These are phyloP conservation scores for Aspergillus egyptiacus DNA, from an alignment of 495 filamentous ascomycete species.

Conservation along the genomic window DNA sequence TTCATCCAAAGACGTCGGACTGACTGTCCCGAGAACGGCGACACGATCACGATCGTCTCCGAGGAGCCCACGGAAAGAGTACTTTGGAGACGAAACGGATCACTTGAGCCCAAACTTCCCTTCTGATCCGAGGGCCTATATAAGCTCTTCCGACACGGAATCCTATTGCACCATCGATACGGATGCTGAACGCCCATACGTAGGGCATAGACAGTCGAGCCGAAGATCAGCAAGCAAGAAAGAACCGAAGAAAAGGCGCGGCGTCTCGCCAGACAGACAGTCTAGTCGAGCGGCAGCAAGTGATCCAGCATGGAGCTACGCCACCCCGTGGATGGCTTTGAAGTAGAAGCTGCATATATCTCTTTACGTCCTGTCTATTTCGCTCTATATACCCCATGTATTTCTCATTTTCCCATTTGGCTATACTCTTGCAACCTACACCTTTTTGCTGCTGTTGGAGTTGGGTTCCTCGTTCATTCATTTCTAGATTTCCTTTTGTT, in stretches of 20 bases:
- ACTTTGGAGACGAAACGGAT: conserved; percentile 6
- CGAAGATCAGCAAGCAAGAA: not conserved
- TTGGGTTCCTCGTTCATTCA: not conserved
- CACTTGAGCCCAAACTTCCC: conserved; percentile 2
- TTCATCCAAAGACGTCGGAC: not conserved
- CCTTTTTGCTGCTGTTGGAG: not conserved
- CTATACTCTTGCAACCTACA: conserved; percentile 6
- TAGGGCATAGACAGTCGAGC: not conserved
- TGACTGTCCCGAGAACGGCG: conserved; percentile 2
- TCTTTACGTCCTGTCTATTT: not conserved
- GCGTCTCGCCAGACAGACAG: conserved; percentile 6
- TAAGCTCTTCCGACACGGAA: conserved; percentile 8
- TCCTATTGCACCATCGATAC: conserved; percentile 6
- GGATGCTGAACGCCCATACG: not conserved
- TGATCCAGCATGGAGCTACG: conserved; percentile 16
- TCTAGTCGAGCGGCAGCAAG: conserved; percentile 7
- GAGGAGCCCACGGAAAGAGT: not conserved
- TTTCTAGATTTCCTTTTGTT: not conserved
- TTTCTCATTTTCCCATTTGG: not conserved
- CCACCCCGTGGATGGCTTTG: not conserved
- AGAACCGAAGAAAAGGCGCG: not conserved
- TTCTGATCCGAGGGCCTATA: not conserved
- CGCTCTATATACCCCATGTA: conserved; percentile 1
- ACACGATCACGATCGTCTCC: not conserved
- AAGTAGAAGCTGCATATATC: not conserved